These are phyloP conservation scores for Plasmodium knowlesi DNA, from an alignment of 169 alveolate genomes.

Conservation along the genomic window DNA sequence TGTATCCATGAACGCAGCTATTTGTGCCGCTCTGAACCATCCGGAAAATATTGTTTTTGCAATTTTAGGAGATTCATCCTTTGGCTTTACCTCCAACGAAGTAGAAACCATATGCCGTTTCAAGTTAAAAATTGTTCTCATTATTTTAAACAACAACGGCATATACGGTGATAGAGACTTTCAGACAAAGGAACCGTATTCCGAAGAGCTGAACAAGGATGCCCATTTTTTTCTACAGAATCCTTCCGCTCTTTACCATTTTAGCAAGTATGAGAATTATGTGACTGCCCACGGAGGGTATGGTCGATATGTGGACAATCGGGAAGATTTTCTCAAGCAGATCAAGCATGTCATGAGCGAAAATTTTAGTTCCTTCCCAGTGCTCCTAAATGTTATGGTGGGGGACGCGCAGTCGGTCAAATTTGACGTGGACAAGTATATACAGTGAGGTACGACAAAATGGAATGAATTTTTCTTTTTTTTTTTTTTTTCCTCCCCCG, in stretches of 20 bases:
- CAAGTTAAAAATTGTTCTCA: slow-evolving; percentile 38
- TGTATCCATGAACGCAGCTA: slow-evolving; percentile 66
- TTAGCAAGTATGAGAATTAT: slow-evolving; percentile 61
- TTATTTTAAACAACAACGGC: slow-evolving; percentile 66
- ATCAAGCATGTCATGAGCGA: slow-evolving; percentile 22
- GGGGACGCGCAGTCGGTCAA: slow-evolving; percentile 30
- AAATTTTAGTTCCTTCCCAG: slow-evolving; percentile 44
- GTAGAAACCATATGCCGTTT: slow-evolving; percentile 57
- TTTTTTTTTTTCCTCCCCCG: not conserved
- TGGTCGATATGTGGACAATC: slow-evolving; percentile 51
- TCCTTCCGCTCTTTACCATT: slow-evolving; percentile 63
- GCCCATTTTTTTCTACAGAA: slow-evolving; percentile 21
- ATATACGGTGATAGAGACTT: slow-evolving; percentile 63
- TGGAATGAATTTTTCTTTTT: not conserved
- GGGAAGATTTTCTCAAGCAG: slow-evolving; percentile 39
- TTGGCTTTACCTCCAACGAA: slow-evolving; percentile 73
- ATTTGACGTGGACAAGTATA: slow-evolving; percentile 32
- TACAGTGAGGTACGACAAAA: not conserved
- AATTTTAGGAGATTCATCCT: slow-evolving; percentile 72
- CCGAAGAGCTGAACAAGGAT: not conserved
- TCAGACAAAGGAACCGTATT: not conserved
- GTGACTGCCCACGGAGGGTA: slow-evolving; percentile 69
- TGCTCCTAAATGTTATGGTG: slow-evolving; percentile 32
- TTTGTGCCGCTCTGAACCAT: slow-evolving; percentile 33
- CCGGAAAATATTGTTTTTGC: slow-evolving; percentile 20